Evolutionary conservation across 257 asterid genomes (phyloP).

Genomic region (Solanum corneliomulleri): DNA sequence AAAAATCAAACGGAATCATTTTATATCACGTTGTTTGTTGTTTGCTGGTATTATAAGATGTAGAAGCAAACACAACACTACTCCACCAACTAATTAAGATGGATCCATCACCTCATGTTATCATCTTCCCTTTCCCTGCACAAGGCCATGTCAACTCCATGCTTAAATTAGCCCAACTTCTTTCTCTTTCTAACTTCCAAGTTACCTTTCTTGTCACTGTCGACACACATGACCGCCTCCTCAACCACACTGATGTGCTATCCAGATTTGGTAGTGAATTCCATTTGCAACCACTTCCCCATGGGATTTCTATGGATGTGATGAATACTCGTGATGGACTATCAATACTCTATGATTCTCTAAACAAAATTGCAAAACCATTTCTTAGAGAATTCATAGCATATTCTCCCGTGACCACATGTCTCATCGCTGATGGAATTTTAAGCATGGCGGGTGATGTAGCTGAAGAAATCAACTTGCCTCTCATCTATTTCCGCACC

Average conservation of each 20-base stretch:
- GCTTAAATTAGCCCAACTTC: too few relatives aligned
- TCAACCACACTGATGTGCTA: too few relatives aligned
- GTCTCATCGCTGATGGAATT: constrained; percentile 34
- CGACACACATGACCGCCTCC: neutral
- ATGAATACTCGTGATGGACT: neutral
- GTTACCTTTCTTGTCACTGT: constrained; percentile 5
- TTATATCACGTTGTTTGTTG: too few relatives aligned
- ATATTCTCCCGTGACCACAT: constrained; percentile 3
- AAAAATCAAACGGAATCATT: too few relatives aligned
- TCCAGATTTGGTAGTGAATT: too few relatives aligned
- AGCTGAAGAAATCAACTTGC: constrained; percentile 30
- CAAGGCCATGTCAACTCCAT: too few relatives aligned
- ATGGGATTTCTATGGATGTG: neutral
- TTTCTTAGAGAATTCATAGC: constrained; percentile 25
- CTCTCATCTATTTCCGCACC: constrained; percentile 29
- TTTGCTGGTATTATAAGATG: neutral
- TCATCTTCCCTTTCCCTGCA: too few relatives aligned
- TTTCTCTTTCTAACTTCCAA: neutral
- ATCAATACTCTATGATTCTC: constrained; percentile 21
- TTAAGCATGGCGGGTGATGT: constrained; percentile 32
- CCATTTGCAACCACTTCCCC: too few relatives aligned
- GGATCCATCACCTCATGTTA: neutral
- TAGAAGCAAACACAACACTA: neutral
- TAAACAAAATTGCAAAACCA: constrained; percentile 14
- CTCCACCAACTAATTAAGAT: neutral